Conservation (phyloP, 1,284 basidiomycete species). For the Porodaedalea pini region DNA sequence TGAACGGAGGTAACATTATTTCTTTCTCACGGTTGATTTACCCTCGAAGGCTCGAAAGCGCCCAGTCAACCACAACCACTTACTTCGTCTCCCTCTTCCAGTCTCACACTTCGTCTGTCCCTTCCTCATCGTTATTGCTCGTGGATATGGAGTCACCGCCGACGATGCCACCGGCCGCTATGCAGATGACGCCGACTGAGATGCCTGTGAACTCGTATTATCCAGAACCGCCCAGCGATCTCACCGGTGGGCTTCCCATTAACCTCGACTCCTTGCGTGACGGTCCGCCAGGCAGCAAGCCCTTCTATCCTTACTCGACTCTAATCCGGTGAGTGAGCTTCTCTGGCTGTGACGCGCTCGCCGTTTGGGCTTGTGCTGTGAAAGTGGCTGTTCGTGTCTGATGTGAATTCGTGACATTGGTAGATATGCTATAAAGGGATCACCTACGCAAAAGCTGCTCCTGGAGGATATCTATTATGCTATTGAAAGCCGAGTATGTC, state of each 20-base stretch:
- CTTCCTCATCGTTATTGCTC: background rate
- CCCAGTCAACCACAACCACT: background rate
- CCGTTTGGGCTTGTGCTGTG: conserved; percentile 7
- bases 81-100: background rate
- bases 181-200: conserved; percentile 21
- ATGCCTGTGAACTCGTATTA: conserved; percentile 58
- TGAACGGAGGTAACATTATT: conserved; percentile 7
- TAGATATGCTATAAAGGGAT: conserved; percentile 84
- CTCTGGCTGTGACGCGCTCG: conserved; percentile 18
- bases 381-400: conserved; percentile 9
- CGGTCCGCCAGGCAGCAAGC: conserved; percentile 78
- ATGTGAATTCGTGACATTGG: conserved; percentile 11
- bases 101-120: background rate
- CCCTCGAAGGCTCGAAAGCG: background rate
- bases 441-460: conserved; percentile 75
- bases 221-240: conserved; percentile 64
- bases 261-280: conserved; percentile 79
- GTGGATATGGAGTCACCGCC: background rate
- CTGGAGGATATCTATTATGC: conserved; percentile 86
- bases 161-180: background rate
- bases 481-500: conserved; percentile 74
- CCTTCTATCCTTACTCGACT: conserved; percentile 83
- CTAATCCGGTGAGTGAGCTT: conserved; percentile 64
- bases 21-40: conserved; percentile 13
- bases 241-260: conserved; percentile 76